phyloP scores from a whole-genome alignment of 129 eudicot species.

The Escallonia rubra region DNA sequence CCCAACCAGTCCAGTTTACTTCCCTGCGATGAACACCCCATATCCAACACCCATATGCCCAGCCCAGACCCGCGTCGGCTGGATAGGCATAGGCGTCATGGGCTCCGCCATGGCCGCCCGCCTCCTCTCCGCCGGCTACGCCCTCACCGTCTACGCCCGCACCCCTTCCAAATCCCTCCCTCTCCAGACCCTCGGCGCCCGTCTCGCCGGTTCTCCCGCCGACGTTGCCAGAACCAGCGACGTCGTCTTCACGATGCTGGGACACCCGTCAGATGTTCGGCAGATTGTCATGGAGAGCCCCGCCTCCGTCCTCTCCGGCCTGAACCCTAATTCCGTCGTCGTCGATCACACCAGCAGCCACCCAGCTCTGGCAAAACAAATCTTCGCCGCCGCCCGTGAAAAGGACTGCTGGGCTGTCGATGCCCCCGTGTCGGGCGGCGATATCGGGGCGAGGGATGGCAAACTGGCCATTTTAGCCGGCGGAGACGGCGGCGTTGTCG shows the following conservation, averaged over 20 bases:
- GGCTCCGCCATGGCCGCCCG: conserved; percentile 92
- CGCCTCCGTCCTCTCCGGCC: conserved; percentile 27
- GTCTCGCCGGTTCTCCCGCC: conserved; percentile 45
- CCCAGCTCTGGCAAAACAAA: conserved; percentile 56
- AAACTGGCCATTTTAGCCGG: conserved; percentile 70
- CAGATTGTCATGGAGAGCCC: conserved; percentile 49
- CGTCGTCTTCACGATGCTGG: conserved; percentile 81
- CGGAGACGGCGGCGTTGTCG: conserved; percentile 55
- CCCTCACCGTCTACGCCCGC: conserved; percentile 71
- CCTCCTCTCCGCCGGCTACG: conserved; percentile 76
- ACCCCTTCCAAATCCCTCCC: conserved; percentile 64
- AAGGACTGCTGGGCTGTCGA: conserved; percentile 58
- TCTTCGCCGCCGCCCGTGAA: conserved; percentile 33
- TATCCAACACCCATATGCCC: conserved; percentile 58
- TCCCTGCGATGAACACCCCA: conserved; percentile 29
- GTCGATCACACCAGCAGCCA: conserved; percentile 85
- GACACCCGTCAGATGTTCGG: conserved; percentile 91
- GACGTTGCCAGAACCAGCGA: conserved; percentile 46
- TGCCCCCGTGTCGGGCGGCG: conserved; percentile 92
- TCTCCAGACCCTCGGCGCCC: conserved; percentile 77
- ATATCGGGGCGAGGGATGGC: conserved; percentile 73
- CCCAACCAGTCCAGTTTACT: neutral
- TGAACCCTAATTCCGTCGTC: conserved; percentile 51
- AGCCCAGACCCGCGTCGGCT: conserved; percentile 64
- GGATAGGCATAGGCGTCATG: conserved; percentile 92